Evolutionary conservation across 192 early-diverging fungal species (phyloP).

Genomic region (Jimgerdemannia flammicorona): DNA sequence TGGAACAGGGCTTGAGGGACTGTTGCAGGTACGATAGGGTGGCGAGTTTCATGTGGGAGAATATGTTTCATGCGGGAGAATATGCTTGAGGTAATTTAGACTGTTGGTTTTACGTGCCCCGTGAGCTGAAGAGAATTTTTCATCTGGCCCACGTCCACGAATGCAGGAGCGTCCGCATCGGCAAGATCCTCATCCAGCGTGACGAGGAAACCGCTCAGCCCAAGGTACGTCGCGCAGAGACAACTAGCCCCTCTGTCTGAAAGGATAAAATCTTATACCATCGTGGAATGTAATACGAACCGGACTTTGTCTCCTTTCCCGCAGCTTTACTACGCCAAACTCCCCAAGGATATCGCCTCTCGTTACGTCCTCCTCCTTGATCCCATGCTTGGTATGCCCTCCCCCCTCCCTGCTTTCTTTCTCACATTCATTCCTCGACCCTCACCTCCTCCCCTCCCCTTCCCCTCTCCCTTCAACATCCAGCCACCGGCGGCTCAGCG

Average conservation of each 20-base stretch:
- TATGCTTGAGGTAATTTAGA: too few relatives aligned
- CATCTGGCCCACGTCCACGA: conserved; percentile 1
- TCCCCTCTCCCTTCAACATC: conserved; percentile 9
- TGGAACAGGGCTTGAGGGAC: conserved; percentile 82
- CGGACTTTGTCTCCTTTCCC: too few relatives aligned
- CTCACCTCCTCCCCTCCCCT: neutral
- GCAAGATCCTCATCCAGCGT: conserved; percentile 94
- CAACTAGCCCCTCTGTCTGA: neutral
- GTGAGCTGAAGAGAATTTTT: neutral
- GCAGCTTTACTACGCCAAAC: conserved; percentile 86
- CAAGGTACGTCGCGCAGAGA: conserved; percentile 40
- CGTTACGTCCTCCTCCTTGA: conserved; percentile 87
- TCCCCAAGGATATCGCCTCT: conserved; percentile 80
- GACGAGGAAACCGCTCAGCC: conserved; percentile 91
- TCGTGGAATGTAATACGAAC: too few relatives aligned
- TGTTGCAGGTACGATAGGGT: conserved; percentile 55
- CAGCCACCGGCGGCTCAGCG: conserved; percentile 92
- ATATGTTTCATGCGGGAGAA: neutral
- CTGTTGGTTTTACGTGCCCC: neutral
- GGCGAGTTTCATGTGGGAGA: neutral
- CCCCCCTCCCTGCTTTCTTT: too few relatives aligned
- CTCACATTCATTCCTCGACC: conserved; percentile 4
- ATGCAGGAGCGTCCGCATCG: conserved; percentile 79
- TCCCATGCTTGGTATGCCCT: conserved; percentile 81
- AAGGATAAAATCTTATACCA: neutral